A percentile compares a stretch with the other conserved stretches of the same genome.
phyloP scores from a whole-genome alignment of 768 basidiomycete species.

The Trametopsis cervina region DNA sequence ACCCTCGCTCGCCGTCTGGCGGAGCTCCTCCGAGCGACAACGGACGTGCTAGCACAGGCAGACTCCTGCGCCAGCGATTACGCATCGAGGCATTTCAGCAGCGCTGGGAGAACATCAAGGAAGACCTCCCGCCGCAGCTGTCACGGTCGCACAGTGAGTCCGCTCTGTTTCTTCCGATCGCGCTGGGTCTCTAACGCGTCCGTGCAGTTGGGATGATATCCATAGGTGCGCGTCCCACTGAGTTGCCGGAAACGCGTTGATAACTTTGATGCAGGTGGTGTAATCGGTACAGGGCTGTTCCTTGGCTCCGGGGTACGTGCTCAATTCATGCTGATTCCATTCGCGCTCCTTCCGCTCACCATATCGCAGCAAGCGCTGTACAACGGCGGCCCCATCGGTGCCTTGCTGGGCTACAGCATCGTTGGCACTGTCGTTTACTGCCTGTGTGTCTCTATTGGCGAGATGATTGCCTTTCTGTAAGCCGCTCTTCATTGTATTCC shows the following conservation, averaged over 20 bases:
- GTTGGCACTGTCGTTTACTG: constrained; percentile 31
- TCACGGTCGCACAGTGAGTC: constrained; percentile 20
- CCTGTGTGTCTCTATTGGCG: constrained; percentile 31
- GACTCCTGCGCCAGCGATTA: constrained; percentile 8
- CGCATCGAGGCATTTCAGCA: constrained; percentile 20
- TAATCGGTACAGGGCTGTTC: constrained; percentile 36
- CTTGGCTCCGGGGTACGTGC: constrained; percentile 23
- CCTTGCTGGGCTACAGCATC: constrained; percentile 40
- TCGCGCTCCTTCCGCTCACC: not conserved
- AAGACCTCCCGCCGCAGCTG: constrained; percentile 22
- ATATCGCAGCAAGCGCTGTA: constrained; percentile 29
- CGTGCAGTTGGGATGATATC: constrained; percentile 24
- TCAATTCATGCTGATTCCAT: not conserved
- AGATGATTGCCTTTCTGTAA: constrained; percentile 27
- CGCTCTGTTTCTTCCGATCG: not conserved
- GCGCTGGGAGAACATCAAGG: constrained; percentile 21
- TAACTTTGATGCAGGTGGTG: constrained; percentile 18
- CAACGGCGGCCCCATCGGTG: constrained; percentile 47
- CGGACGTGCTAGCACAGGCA: not conserved
- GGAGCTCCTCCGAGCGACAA: not conserved
- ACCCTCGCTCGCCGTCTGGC: not conserved
- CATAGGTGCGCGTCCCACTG: constrained; percentile 11
- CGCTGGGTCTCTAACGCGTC: not conserved
- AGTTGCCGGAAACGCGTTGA: not conserved
- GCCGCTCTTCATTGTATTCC: not conserved